Percentiles rank a stretch among this genome's conserved stretches.
Evolutionary conservation across 2,329 filamentous ascomycete species (phyloP).

Genomic region (Purpureocillium takamizusanense): DNA sequence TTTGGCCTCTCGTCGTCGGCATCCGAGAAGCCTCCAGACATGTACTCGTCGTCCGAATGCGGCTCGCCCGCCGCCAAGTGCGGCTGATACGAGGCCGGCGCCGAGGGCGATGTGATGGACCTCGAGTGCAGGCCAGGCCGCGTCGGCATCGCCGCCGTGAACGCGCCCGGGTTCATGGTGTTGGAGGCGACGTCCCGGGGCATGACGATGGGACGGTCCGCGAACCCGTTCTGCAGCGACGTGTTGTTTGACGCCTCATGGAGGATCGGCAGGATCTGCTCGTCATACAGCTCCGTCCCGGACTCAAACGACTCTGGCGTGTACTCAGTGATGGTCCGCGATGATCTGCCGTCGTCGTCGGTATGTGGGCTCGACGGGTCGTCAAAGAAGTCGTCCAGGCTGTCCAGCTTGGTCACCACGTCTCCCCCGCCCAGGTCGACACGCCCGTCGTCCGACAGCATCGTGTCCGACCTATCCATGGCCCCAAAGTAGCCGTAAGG

Average conservation of each 20-base stretch:
- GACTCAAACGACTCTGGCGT: conserved; percentile 59
- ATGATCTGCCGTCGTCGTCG: conserved; percentile 50
- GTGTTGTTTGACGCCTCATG: conserved; percentile 74
- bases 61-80: conserved; percentile 47
- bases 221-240: conserved; percentile 83
- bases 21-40: conserved; percentile 71
- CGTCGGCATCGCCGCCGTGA: conserved; percentile 34
- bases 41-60: conserved; percentile 67
- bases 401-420: conserved; percentile 70
- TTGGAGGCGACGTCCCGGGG: conserved; percentile 52
- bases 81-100: conserved; percentile 44
- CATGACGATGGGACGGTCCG: conserved; percentile 57
- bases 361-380: conserved; percentile 52
- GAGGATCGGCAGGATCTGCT: conserved; percentile 83
- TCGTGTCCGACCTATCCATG: conserved; percentile 71
- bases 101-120: conserved; percentile 74
- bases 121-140: conserved; percentile 69
- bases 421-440: conserved; percentile 64
- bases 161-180: conserved; percentile 53
- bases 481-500: conserved; percentile 70
- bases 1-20: conserved; percentile 51
- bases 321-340: conserved; percentile 56
- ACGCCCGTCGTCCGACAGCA: conserved; percentile 78
- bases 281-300: conserved; percentile 79
- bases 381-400: conserved; percentile 75